Base-by-base conservation (phyloP, 441 rosid species). In the Mallotus japonicus region DNA sequence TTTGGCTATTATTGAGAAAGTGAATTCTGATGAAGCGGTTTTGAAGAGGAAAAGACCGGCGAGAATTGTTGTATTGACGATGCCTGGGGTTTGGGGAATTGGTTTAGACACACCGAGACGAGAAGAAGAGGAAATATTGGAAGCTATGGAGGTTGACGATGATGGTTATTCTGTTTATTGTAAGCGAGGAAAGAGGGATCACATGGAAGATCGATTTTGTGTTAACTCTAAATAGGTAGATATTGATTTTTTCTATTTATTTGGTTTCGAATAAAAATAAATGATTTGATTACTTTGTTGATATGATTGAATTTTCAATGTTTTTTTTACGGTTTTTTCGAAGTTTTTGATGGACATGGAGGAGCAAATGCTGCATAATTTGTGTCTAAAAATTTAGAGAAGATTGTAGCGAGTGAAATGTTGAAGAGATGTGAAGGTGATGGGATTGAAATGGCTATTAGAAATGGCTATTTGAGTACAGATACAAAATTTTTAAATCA, bases 11-110 rank as follows among this genome's bases (percentile, higher is more conserved):
- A 15, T 3, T 42, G 71, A 55, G 14, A 57, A 70, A 46, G 51
- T 16, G 32, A 71, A 64, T 42, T n/a, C 69, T 1, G 65, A 59
- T 20, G 34, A 85, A 17, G 51, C 85, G 19, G 47, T 67, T n/a
- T 73, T 86, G 74, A 92, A 91, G 83, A 87, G 95, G 87, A 92
- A 92, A 80, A 75, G 98, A 20, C 98, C 98, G 28, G 75, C 84
- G 44, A 87, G 76, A 85, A 83, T 92, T 54, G 82, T 74, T 71
- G 88, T 92, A 22, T 95, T 97, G 68, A 61, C 77, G 51, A 84
- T 75, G 42, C 72, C 77, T 24, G 53, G 22, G 1, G 71, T 77
- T 11, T 44, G 59, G 42, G 71, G 79, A 17, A 80, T 83, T 6
- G 78, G 75, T 32, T 68, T 62, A 15, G 44, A 77, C 50, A 76